Conservation (phyloP, 2,329 filamentous ascomycete species). For the Fusarium protoensiforme region DNA sequence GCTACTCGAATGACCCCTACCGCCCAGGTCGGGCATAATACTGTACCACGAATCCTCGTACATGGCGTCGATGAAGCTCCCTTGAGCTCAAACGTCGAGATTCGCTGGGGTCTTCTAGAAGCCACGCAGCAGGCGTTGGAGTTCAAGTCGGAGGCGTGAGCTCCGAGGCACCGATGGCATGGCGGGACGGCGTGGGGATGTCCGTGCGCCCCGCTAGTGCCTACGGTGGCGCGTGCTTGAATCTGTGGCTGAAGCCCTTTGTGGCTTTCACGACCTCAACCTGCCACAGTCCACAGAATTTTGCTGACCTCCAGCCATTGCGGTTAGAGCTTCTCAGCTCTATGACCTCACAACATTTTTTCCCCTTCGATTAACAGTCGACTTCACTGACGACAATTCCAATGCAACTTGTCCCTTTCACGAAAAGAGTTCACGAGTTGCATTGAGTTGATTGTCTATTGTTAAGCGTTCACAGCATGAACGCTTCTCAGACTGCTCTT, state of each 20-base stretch:
- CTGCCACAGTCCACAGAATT: conserved; percentile 41
- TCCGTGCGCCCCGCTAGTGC: conserved; percentile 24
- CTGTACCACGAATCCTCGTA: conserved; percentile 89
- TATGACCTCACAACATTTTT: conserved; percentile 43
- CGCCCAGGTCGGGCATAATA: conserved; percentile 72
- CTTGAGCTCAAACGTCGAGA: conserved; percentile 26
- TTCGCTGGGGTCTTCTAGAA: conserved; percentile 39
- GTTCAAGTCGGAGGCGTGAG: conserved; percentile 41
- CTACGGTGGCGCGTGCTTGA: conserved; percentile 27
- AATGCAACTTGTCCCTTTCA: conserved; percentile 9
- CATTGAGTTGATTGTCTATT: conserved; percentile 5
- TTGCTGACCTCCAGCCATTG: conserved; percentile 39
- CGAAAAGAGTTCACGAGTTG: background rate
- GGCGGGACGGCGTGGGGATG: conserved; percentile 27
- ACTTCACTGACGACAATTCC: conserved; percentile 7
- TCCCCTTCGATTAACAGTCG: conserved; percentile 16
- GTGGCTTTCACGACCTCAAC: conserved; percentile 10
- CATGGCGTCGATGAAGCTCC: conserved; percentile 60
- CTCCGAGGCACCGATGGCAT: conserved; percentile 44
- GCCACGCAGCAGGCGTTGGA: conserved; percentile 45
- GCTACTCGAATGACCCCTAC: conserved; percentile 58
- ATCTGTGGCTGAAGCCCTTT: conserved; percentile 19
- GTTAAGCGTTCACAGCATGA: conserved; percentile 42
- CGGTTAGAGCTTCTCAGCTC: conserved; percentile 24
- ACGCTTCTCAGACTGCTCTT: conserved; percentile 44